A percentile compares a stretch with the other conserved stretches of the same genome.
phyloP scores from a whole-genome alignment of 257 asterid species.

The Nicotiana knightiana region DNA sequence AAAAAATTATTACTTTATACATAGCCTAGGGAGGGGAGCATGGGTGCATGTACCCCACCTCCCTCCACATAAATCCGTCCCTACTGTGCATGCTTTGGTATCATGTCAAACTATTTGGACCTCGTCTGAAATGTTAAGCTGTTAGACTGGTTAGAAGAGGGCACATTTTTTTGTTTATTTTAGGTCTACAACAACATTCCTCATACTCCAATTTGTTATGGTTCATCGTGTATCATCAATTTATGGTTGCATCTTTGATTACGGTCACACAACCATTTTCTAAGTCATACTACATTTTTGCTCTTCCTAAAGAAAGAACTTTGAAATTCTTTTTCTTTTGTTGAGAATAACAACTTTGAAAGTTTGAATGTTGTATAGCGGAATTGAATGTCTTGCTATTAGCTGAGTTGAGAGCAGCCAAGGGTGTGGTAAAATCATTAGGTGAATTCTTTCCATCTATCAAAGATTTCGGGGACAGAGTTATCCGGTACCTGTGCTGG shows the following conservation, averaged over 20 bases:
- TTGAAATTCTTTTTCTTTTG: background rate
- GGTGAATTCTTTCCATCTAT: too few relatives aligned
- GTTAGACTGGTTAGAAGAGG: background rate
- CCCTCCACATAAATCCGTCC: background rate
- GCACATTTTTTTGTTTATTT: background rate
- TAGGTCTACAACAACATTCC: background rate
- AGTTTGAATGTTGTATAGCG: background rate
- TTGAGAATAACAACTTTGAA: background rate
- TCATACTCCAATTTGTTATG: background rate
- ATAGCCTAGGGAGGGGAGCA: too few relatives aligned
- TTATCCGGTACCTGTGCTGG: too few relatives aligned
- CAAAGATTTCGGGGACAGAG: too few relatives aligned
- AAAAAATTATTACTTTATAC: too few relatives aligned
- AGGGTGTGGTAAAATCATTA: too few relatives aligned
- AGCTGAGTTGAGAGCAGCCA: background rate
- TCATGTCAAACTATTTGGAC: background rate
- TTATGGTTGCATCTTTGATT: background rate
- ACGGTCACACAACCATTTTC: background rate
- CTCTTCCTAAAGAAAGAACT: background rate
- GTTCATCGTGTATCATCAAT: background rate
- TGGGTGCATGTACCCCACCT: too few relatives aligned
- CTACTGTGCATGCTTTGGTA: background rate
- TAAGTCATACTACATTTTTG: background rate
- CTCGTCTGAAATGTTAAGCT: background rate
- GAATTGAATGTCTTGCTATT: background rate